phyloP scores from a whole-genome alignment of 345 rosid species.

The Camelina neglecta region DNA sequence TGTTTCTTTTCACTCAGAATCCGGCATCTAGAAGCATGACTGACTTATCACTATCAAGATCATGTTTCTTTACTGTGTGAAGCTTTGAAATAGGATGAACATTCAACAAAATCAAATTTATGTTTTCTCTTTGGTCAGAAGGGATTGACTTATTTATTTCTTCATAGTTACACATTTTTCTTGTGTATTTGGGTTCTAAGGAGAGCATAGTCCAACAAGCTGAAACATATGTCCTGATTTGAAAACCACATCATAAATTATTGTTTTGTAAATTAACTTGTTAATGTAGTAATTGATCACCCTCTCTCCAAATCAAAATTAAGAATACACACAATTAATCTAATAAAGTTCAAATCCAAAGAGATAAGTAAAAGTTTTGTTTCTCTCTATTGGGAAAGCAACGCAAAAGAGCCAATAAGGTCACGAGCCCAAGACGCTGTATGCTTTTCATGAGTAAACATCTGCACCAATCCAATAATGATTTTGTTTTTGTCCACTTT shows the following conservation, averaged over 20 bases:
- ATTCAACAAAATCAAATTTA: too few species aligned
- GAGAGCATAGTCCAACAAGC: background rate
- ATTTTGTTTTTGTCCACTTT: constrained; percentile 30
- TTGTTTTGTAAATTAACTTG: too few species aligned
- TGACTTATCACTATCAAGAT: too few species aligned
- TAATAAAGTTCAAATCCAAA: constrained; percentile 8
- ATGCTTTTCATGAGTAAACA: constrained; percentile 18
- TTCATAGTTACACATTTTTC: background rate
- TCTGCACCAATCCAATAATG: constrained; percentile 36
- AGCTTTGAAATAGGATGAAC: too few species aligned
- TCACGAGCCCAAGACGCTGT: constrained; percentile 28
- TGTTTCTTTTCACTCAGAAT: too few species aligned
- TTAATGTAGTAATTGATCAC: background rate
- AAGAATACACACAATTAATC: background rate
- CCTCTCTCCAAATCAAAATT: constrained; percentile 9
- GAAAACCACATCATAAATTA: too few species aligned
- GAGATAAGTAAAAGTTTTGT: constrained; percentile 3
- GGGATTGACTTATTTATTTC: background rate
- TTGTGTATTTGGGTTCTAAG: background rate
- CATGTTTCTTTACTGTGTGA: too few species aligned
- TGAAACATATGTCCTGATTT: too few species aligned
- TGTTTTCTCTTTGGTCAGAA: background rate
- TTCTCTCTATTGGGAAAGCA: background rate
- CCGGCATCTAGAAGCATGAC: too few species aligned
- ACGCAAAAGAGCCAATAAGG: constrained; percentile 37